These are phyloP conservation scores for Rhizophora mangle DNA, from an alignment of 345 rosid species.

Conservation along the genomic window DNA sequence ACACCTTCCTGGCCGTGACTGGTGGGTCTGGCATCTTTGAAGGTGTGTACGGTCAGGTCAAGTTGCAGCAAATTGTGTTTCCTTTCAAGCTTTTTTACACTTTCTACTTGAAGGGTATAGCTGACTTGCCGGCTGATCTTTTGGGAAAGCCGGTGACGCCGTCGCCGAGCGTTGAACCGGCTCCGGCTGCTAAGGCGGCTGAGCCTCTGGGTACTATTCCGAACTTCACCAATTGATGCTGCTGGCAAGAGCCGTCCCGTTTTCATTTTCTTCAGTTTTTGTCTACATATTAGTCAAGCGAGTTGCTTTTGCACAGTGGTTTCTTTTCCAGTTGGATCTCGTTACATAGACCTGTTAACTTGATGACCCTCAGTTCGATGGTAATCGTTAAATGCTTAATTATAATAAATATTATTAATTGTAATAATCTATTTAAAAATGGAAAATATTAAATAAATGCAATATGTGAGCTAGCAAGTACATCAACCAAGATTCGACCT, in stretches of 20 bases:
- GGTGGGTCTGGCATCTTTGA: conserved; percentile 26
- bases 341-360: too few species aligned
- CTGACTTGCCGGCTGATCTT: conserved; percentile 22
- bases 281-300: too few species aligned
- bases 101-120: conserved; percentile 22
- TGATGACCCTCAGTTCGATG: too few species aligned
- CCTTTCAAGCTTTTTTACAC: conserved; percentile 25
- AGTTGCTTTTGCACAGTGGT: too few species aligned
- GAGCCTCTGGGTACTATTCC: conserved; percentile 6
- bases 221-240: conserved; percentile 14
- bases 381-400: too few species aligned
- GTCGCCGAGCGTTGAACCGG: conserved; percentile 11
- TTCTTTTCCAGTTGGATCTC: too few species aligned
- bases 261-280: neutral
- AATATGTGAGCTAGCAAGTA: too few species aligned
- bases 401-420: too few species aligned
- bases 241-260: neutral
- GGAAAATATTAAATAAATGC: too few species aligned
- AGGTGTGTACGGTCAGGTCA: conserved; percentile 20
- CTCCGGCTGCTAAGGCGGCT: conserved; percentile 19
- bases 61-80: conserved; percentile 17
- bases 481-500: too few species aligned
- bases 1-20: conserved; percentile 15
- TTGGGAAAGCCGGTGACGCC: conserved; percentile 16
- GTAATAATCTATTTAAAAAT: too few species aligned